Conservation (phyloP, 257 asterid genomes). For the Nemophila menziesii region DNA sequence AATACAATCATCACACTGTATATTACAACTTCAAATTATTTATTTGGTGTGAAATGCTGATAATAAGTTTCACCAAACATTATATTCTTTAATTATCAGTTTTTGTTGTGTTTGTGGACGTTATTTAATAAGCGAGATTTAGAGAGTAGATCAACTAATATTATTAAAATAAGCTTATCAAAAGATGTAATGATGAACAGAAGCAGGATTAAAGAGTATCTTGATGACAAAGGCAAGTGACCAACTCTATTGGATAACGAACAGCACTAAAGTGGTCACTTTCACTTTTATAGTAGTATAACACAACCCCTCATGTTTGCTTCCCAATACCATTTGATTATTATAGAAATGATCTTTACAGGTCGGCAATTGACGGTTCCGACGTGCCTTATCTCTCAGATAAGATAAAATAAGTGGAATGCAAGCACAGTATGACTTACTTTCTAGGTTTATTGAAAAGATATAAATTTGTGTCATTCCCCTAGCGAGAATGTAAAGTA, state of each 20-base stretch:
- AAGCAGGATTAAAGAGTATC: constrained; percentile 17
- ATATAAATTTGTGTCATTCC: no score
- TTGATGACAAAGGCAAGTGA: constrained; percentile 33
- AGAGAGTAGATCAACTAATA: not conserved
- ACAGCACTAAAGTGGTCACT: constrained; percentile 7
- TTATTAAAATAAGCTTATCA: not conserved
- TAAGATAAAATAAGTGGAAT: not conserved
- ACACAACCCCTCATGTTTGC: constrained; percentile 18
- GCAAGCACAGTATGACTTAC: not conserved
- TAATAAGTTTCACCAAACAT: no score
- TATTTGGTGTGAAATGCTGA: no score
- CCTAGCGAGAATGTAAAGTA: no score
- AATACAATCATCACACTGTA: no score
- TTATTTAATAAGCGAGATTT: not conserved
- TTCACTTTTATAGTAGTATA: constrained; percentile 9
- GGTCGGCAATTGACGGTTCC: constrained; percentile 18
- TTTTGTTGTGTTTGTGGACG: not conserved
- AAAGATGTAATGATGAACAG: constrained; percentile 7
- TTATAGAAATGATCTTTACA: constrained; percentile 24
- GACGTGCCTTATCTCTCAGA: not conserved
- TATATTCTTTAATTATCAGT: no score
- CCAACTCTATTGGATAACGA: constrained; percentile 20
- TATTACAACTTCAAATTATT: no score
- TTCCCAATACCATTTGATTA: constrained; percentile 8
- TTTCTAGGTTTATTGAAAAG: no score